Base-by-base conservation (phyloP, 140 eudicot species). In the Senecio squalidus region DNA sequence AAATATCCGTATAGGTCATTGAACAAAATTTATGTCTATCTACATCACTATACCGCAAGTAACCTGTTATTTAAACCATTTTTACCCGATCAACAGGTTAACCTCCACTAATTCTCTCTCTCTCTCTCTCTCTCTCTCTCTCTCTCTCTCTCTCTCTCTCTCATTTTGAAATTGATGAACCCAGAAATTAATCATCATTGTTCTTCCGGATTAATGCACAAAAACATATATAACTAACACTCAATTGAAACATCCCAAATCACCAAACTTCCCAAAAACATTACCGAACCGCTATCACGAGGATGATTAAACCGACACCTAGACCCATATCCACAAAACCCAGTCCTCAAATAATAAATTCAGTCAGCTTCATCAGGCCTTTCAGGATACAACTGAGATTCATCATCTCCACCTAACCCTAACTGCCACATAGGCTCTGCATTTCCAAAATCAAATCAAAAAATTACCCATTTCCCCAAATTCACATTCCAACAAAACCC, bases 261-360 rank as follows among this genome's bases (percentile, higher is more conserved):
- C 33, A 29, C 33, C 33, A 29, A 29, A 3, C 33, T 2, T 29
- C 33, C 18, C 4, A 43, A 48, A 20, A 10, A 62, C 5, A n/a
- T 58, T 80, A 91, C 98, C 94, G 59, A 58, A 67, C 76, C 60
- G 33, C 94, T 94, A 50, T 91, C 94, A 55, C 78, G 92, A 10
- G 96, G 98, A 73, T 91, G 98, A 78, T 91, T 91, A 55, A 86
- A 91, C 69, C 98, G 94, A 65, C 98, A 91, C 24, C 89, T 66
- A 2, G 80, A 67, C 41, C 94, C 94, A 50, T 83, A 86, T 24
- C 98, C 96, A 70, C 96, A 91, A 62, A 74, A 76, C 22, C 96
- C 95, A 9, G 94, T 91, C 70, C 91, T 76, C 82, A 91, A 51
- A 80, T 76, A 91, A 64, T 83, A 81, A 34, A 79, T 76, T 65